Percentiles rank a stretch among this genome's conserved stretches.
phyloP scores from a whole-genome alignment of 1,284 basidiomycete species.

The Porodaedalea pini region DNA sequence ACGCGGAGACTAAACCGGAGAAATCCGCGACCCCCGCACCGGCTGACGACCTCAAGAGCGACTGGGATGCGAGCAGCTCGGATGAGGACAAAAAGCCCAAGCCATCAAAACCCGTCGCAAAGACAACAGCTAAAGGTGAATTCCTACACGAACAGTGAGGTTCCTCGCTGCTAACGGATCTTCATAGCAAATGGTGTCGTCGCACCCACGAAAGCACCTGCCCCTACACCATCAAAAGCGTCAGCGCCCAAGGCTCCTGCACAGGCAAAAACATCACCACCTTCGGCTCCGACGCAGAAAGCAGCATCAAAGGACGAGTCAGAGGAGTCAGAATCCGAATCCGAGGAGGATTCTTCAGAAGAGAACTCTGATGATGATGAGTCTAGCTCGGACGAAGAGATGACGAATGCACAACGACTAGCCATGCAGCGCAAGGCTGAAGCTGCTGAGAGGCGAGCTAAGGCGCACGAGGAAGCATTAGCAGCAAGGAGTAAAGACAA shows the following conservation, averaged over 20 bases:
- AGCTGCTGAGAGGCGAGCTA: constrained; percentile 76
- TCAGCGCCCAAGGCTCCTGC: constrained; percentile 24
- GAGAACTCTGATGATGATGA: constrained; percentile 42
- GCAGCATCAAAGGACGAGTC: constrained; percentile 30
- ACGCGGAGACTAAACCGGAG: constrained; percentile 63
- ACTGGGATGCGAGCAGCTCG: constrained; percentile 84
- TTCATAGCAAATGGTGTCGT: constrained; percentile 2
- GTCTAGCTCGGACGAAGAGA: constrained; percentile 49
- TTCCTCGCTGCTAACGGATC: background rate
- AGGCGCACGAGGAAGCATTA: constrained; percentile 83
- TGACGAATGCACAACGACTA: constrained; percentile 61
- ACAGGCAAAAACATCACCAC: constrained; percentile 28
- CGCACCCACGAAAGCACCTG: constrained; percentile 1
- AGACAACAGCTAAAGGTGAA: constrained; percentile 25
- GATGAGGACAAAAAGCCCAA: constrained; percentile 46
- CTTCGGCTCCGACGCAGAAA: constrained; percentile 26
- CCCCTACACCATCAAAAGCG: background rate
- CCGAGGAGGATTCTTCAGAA: constrained; percentile 39
- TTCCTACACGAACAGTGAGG: constrained; percentile 2
- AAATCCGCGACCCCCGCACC: constrained; percentile 30
- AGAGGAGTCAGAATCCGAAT: constrained; percentile 36
- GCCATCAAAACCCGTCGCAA: constrained; percentile 24
- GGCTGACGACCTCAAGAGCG: constrained; percentile 57
- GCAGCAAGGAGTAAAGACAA: constrained; percentile 88
- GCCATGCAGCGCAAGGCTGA: constrained; percentile 79